Base-by-base conservation (phyloP, 805 yeast species). In the Candida parachauliodes region DNA sequence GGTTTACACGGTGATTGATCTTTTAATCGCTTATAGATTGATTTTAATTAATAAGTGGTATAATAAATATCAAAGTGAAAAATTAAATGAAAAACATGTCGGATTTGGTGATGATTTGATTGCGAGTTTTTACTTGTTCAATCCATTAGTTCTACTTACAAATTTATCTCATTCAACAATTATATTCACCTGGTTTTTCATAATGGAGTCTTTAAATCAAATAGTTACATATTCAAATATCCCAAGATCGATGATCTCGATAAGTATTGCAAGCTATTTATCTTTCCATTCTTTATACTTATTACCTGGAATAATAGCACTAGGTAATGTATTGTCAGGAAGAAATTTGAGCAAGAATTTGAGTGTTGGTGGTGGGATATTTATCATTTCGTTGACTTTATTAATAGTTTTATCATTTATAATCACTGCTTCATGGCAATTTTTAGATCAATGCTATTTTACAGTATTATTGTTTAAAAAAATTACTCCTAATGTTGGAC, bases 401-500 rank as follows among this genome's bases (percentile, higher is more conserved):
- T 56, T 62, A 23, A 37, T 62, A 3, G 10, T 67, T 1, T 20
- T 56, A 0, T 48, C 68, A 1, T 57, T 58, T 12, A 28, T 56
- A 0, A 17, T 51, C 1, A 54, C 63, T 1, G 49, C 57, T 3
- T 59, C 66, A 7, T 45, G 50, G 39, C 46, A 48, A 21, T 63
- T 61, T 36, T 12, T 60, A 12, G 48, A 48, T 12, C 57, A 45
- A 37, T 58, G 64, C 43, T 87, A 82, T 52, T 79, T 82, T 11
- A 68, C 77, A 3, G 60, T 75, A 5, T 52, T 87, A 5, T 64
- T 67, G 17, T 81, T 86, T 50, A 71, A 71, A 26, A 89, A 87
- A 45, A 77, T 88, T 43, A 71, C 81, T 4, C 98, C 98, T 19
- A 93, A 93, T 60, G 59, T 93, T 47, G 98, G 98, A 0, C 67